Base-by-base conservation (phyloP, 2,329 filamentous ascomycete genomes). In the Juglanconis sp. region DNA sequence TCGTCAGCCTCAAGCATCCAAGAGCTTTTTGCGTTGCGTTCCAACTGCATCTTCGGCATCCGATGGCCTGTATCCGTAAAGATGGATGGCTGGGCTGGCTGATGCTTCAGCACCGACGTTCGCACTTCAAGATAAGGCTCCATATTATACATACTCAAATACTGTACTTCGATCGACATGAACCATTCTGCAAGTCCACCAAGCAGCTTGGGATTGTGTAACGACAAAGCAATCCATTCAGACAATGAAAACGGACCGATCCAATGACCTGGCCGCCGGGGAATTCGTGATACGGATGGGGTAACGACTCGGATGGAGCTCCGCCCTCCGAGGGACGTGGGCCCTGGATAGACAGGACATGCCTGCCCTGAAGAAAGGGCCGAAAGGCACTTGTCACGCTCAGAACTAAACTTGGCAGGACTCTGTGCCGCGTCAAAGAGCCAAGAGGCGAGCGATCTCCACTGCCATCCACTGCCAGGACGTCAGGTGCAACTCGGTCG, bases 351-450 rank as follows among this genome's bases (percentile, higher is more conserved):
- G 30, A 48, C 44, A 35, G n/a, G 53, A 56, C 34, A 62, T 59
- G 60, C 60, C 52, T 59, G 56, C 56, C 60, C 51, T 56, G 31
- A 42, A 56, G 24, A 62, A 62, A 62, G 60, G 60, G 60, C 60
- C 60, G 60, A 62, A 62, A 62, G 52, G 56, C 49, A 59, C 32
- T 35, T 48, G 57, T 60, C 52, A 60, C 57, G 49, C 15, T 17
- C 34, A 35, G 47, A 34, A 24, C 49, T 34, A 52, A 38, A 52
- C 1, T 30, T 52, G 49, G 49, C 49, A 53, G 17, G 36, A 36
- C 51, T 38, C 13, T 53, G 51, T 24, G 8, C 8, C 24, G 35
- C 8, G 17, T 8, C 34, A 24, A 10, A 53, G 11, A 10, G 38
- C 9, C 38, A 42, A 17, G 52, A 24, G 13, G 36, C 30, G 38